These are phyloP conservation scores for Celoporthe dispersa DNA, from an alignment of 2,329 filamentous ascomycete genomes.

Conservation along the genomic window DNA sequence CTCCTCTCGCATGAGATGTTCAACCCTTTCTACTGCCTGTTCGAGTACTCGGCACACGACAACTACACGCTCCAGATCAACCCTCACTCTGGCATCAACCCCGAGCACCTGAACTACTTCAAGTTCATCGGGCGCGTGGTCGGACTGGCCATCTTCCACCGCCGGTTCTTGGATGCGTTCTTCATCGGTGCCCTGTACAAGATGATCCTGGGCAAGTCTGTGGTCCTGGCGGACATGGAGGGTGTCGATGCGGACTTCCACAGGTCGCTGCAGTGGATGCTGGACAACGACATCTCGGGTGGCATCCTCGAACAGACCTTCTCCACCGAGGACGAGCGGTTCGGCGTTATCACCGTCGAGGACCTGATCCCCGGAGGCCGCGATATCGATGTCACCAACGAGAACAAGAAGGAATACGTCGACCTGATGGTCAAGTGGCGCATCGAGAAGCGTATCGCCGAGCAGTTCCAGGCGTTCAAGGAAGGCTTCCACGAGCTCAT, in stretches of 20 bases:
- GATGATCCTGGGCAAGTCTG: constrained; percentile 96
- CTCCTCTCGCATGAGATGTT: constrained; percentile 99
- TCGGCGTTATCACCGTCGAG: constrained; percentile 91
- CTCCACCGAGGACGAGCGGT: constrained; percentile 95
- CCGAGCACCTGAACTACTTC: constrained; percentile 99
- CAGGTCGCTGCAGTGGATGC: constrained; percentile 92
- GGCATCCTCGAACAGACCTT: constrained; percentile 95
- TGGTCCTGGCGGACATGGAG: constrained; percentile 94
- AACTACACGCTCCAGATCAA: constrained; percentile 99
- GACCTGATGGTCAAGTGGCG: constrained; percentile 99
- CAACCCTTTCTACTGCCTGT: constrained; percentile 99
- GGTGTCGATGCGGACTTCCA: constrained; percentile 98
- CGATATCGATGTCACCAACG: constrained; percentile 94
- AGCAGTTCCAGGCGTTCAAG: constrained; percentile 98
- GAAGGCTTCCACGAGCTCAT: constrained; percentile 98
- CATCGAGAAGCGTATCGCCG: constrained; percentile 96
- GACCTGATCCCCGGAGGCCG: constrained; percentile 89
- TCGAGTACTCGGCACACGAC: constrained; percentile 99
- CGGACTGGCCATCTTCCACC: constrained; percentile 95
- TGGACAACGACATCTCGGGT: constrained; percentile 94
- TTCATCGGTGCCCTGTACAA: constrained; percentile 99
- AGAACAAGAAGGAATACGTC: constrained; percentile 99
- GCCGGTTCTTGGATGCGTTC: constrained; percentile 96
- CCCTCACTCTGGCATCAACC: constrained; percentile 98
- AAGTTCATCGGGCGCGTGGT: constrained; percentile 99